Percentiles rank a stretch among this genome's conserved stretches.
These are phyloP conservation scores for Rhizophlyctis rosea DNA, from an alignment of 192 early-diverging fungal species.

Conservation along the genomic window DNA sequence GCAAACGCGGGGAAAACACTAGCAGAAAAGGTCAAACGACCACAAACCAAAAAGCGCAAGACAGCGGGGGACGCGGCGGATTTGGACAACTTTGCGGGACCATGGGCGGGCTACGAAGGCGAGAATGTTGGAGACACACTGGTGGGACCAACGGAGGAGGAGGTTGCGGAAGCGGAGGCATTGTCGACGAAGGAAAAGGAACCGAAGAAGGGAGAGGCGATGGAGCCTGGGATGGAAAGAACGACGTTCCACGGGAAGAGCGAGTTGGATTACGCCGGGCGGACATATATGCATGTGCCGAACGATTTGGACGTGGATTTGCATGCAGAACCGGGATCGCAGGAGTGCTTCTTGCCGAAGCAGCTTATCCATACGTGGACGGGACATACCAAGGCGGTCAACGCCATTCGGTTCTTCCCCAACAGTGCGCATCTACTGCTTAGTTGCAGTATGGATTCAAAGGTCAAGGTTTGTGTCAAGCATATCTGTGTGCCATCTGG, in stretches of 20 bases:
- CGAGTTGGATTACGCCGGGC: slow-evolving; percentile 86
- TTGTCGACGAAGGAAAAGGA: slow-evolving; percentile 27
- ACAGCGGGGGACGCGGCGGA: slow-evolving; percentile 71
- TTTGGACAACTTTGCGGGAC: slow-evolving; percentile 82
- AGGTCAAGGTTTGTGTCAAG: slow-evolving; percentile 82
- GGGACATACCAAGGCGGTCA: slow-evolving; percentile 89
- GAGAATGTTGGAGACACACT: slow-evolving; percentile 54
- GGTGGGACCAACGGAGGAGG: slow-evolving; percentile 46
- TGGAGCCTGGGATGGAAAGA: slow-evolving; percentile 64
- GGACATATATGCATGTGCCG: slow-evolving; percentile 97
- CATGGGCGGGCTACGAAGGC: slow-evolving; percentile 91
- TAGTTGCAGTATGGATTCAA: slow-evolving; percentile 89
- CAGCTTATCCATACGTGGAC: slow-evolving; percentile 83
- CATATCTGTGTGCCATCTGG: too few species aligned
- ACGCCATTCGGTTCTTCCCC: slow-evolving; percentile 88
- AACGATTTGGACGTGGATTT: slow-evolving; percentile 78
- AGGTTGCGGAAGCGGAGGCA: slow-evolving; percentile 40
- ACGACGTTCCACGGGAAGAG: slow-evolving; percentile 84
- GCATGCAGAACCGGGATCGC: slow-evolving; percentile 62
- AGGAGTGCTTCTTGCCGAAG: slow-evolving; percentile 87
- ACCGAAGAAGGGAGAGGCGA: slow-evolving; percentile 30
- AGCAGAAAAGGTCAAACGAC: slow-evolving; percentile 37
- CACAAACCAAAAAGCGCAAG: slow-evolving; percentile 56
- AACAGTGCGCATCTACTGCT: slow-evolving; percentile 85
- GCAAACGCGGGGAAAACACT: slow-evolving; percentile 53